Evolutionary conservation across 2,329 filamentous ascomycete genomes (phyloP), one percentile per base, ranked within the genome.

Genomic region (Colletotrichum sp.): DNA sequence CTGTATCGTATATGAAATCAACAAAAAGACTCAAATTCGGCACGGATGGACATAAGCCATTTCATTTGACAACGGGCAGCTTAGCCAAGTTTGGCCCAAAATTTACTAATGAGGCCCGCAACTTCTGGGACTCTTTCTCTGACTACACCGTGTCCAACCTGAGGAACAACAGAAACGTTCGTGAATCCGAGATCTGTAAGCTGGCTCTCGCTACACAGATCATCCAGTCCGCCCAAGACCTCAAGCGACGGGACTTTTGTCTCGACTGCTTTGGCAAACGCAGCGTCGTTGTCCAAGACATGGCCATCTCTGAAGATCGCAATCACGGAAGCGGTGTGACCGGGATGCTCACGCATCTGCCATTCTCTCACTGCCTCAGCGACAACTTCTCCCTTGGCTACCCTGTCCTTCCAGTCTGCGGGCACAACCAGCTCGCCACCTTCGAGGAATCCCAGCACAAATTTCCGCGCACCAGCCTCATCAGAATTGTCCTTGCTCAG

Each of bases 331-430:
- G 85, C 85, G 4, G 77, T 24, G 76, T 90, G 88, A 0, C 89
- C 89, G 3, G 77, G 26, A 77, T 91, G 89, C 8, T 87, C 79
- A 12, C 77, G 80, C 79, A 86, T 83, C 78, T 90, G 83, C 89
- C 89, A 91, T 0, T 84, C 83, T n/a, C 83, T 80, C 3, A 91
- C 78, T 0, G 87, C 88, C 73, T 87, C 83, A 0, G 88, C 85
- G 1, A 90, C 88, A 0, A 90, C 80, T 55, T 89, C 85, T 0
- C 87, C 87, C 1, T 76, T 78, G 0, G 28, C 72, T 6, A 88
- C 84, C 21, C 83, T 83, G 59, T 87, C 82, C 76, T 83, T 78
- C 88, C 89, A 90, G 63, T 87, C 86, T 0, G 32, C 57, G 0
- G 86, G 87, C 1, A 89, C 85, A 2, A 83, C 76, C 6, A 89